Evolutionary conservation across 768 basidiomycete species (phyloP), one percentile per base, ranked within the genome.

Genomic region (Cytidiella melzeri): DNA sequence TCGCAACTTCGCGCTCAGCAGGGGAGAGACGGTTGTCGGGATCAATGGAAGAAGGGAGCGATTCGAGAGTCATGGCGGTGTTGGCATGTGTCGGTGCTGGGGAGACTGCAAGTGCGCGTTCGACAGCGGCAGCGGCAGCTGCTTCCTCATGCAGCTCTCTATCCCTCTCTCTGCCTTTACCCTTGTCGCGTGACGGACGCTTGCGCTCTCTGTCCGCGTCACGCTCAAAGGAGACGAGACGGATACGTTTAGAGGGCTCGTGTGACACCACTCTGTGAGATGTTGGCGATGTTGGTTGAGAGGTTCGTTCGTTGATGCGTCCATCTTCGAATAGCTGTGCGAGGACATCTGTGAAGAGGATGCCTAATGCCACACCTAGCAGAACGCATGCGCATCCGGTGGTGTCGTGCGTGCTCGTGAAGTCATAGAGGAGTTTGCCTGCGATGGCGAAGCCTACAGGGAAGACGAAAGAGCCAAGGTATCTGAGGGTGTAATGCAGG

Each of bases 1-100:
- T 71, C 26, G 83, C 82, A n/a, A 90, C 75, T 58, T 89, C 85
- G 25, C 85, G 79, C 58, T 89, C 84, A 27, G 79, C 66, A 5
- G 83, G 81, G 19, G 80, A 75, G 74, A 86, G 74, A 25, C 72
- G 70, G 23, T 75, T 67, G 36, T 72, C 70, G 5, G 80, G 76
- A 38, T 81, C 82, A 53, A 86, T 70, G 56, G 79, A 70, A 46
- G 83, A 83, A 23, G 84, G 83, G 41, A 74, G 71, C 18, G 84
- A 83, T 54, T 86, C 84, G 59, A 87, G 74, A 50, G 87, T 87
- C 34, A 83, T 80, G 11, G 71, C 65, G 19, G 67, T 60, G 27
- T 27, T 23, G 26, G 34, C 41, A 41, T 40, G 41, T 39, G 51
- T 34, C 39, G 51, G 27, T 21, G 51, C 25, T 39, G 45, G 45